phyloP scores from a whole-genome alignment of 139 green algal genomes.

The Picochlorum sp. region DNA sequence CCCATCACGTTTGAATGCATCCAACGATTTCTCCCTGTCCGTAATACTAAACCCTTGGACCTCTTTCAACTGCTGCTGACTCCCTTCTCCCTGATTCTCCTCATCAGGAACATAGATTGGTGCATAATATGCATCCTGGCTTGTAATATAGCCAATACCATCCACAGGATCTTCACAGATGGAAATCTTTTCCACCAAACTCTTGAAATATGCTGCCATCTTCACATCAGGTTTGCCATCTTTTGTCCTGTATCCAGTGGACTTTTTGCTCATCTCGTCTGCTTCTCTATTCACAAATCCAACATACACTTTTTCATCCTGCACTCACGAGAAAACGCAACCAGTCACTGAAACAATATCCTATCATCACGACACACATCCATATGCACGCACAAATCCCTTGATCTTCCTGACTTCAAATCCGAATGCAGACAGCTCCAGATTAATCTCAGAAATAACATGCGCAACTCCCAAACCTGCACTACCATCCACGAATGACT shows the following conservation, averaged over 20 bases:
- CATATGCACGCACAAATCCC: constrained; percentile 3
- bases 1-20: constrained; percentile 1
- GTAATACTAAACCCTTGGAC: not conserved
- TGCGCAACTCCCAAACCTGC: not conserved
- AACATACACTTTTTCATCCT: constrained; percentile 8
- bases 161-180: not conserved
- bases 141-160: constrained; percentile 1
- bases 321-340: not conserved
- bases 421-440: not conserved
- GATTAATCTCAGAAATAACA: constrained; percentile 6
- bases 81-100: not conserved
- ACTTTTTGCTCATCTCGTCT: constrained; percentile 15
- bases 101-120: not conserved
- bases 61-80: not conserved
- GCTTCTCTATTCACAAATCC: constrained; percentile 18
- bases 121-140: constrained; percentile 2
- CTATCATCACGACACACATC: too few relatives aligned
- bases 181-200: constrained; percentile 8
- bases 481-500: not conserved
- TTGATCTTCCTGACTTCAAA: constrained; percentile 11
- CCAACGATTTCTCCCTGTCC: constrained; percentile 3
- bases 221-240: constrained; percentile 15
- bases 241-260: constrained; percentile 2
- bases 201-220: constrained; percentile 14
- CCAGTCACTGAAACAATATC: not conserved